These are phyloP conservation scores for Pythium grandisporangium DNA, from an alignment of 352 stramenopile genomes.

Conservation along the genomic window DNA sequence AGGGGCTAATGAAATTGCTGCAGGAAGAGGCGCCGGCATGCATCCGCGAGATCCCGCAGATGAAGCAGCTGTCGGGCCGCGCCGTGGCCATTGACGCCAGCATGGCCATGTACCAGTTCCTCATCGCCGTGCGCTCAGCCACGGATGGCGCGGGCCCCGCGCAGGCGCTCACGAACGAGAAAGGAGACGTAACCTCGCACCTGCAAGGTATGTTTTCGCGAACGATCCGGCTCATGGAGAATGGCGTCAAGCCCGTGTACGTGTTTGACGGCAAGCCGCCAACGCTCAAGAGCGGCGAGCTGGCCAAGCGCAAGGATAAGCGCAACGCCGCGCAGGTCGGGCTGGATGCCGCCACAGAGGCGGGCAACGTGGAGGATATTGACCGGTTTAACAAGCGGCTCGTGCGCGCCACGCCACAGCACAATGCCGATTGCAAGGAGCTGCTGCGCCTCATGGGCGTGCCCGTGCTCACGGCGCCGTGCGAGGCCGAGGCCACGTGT, in stretches of 20 bases:
- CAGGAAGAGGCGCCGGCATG: constrained; percentile 95
- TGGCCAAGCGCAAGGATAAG: constrained; percentile 90
- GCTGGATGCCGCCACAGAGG: constrained; percentile 81
- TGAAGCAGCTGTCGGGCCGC: constrained; percentile 91
- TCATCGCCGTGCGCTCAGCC: constrained; percentile 88
- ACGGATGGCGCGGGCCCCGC: constrained; percentile 78
- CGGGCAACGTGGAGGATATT: constrained; percentile 85
- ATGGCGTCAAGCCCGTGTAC: constrained; percentile 97
- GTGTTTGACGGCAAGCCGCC: constrained; percentile 99
- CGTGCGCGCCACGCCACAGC: constrained; percentile 84
- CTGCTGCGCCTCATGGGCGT: constrained; percentile 94
- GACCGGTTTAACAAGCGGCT: constrained; percentile 92
- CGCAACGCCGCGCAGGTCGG: constrained; percentile 83
- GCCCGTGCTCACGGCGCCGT: constrained; percentile 94
- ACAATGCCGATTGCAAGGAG: constrained; percentile 93
- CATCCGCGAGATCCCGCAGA: constrained; percentile 92
- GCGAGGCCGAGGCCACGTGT: constrained; percentile 98
- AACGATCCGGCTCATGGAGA: constrained; percentile 97
- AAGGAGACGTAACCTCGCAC: constrained; percentile 92
- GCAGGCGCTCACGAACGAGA: constrained; percentile 96
- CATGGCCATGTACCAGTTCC: constrained; percentile 99
- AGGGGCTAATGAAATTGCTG: constrained; percentile 98
- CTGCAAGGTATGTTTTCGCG: constrained; percentile 97
- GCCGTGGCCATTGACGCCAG: constrained; percentile 98
- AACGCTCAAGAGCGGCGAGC: constrained; percentile 94